Evolutionary conservation across 2,329 filamentous ascomycete species (phyloP), one percentile per base, ranked within the genome.

Genomic region (Aspergillus sojae): DNA sequence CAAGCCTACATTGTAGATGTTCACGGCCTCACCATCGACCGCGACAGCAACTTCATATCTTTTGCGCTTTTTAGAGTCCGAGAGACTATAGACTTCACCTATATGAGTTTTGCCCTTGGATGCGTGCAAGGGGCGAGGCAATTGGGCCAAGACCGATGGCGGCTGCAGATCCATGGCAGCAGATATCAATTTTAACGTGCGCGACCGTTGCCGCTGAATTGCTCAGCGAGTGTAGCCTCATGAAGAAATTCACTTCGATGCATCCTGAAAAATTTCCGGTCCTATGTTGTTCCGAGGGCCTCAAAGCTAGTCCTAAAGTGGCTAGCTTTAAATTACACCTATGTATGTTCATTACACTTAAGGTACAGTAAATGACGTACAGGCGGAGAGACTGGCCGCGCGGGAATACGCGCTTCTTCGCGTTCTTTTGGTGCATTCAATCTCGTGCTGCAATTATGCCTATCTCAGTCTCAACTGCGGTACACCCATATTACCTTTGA

Each of bases 1-100:
- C 5, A 36, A 50, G 46, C 75, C 55, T 79, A 89, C 87, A 76
- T 87, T 86, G 77, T 89, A 89, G 41, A 89, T 83, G 66, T 85
- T 88, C 57, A 89, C 77, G 34, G 84, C 84, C 72, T 89, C 86
- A 45, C 86, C 86, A 72, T 89, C 86, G 16, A 88, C 79, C 1
- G 82, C 85, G 23, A 87, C 82, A 36, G 81, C 85, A 58, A 89
- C 80, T 71, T 89, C 87, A 69, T 87, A 84, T 73, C 87, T 80
- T 78, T 89, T 88, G 72, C 85, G 83, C 77, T 87, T 88, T 75
- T 82, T 85, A 48, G 83, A 80, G 58, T 83, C 82, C 62, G 80
- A 80, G 60, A 88, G 74, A 68, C 84, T 83, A 74, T 82, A 83
- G 52, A 88, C 85, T 65, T 80, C 78, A 41, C 77, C 76, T 67